These are phyloP conservation scores for Trypanosoma congolense DNA, from an alignment of 208 protist genomes.

Conservation along the genomic window DNA sequence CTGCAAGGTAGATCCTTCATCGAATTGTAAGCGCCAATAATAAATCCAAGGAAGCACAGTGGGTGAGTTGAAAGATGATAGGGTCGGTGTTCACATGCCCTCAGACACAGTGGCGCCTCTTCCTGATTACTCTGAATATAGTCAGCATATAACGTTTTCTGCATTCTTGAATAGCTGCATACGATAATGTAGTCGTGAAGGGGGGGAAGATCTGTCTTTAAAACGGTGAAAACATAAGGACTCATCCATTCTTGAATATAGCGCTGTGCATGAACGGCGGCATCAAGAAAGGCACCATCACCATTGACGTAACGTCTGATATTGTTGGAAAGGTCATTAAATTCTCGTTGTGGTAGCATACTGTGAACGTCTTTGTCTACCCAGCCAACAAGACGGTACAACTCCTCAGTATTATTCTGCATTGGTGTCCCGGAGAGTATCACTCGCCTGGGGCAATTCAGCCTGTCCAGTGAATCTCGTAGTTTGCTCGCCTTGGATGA, in stretches of 20 bases:
- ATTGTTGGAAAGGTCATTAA: constrained; percentile 41
- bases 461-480: constrained; percentile 40
- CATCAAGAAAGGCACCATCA: constrained; percentile 44
- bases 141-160: constrained; percentile 32
- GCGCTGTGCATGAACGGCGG: constrained; percentile 54
- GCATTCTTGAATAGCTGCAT: constrained; percentile 57
- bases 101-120: constrained; percentile 16
- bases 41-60: constrained; percentile 72
- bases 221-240: constrained; percentile 80
- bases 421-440: constrained; percentile 88
- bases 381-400: constrained; percentile 83
- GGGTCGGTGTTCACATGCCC: constrained; percentile 59
- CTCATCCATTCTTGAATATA: constrained; percentile 85
- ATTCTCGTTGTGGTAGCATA: constrained; percentile 46
- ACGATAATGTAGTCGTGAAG: constrained; percentile 81
- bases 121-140: constrained; percentile 5
- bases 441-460: constrained; percentile 51
- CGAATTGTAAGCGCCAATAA: constrained; percentile 50
- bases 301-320: constrained; percentile 78
- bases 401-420: constrained; percentile 81
- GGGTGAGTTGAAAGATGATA: constrained; percentile 81
- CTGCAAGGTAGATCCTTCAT: constrained; percentile 22
- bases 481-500: constrained; percentile 63
- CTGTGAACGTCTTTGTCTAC: constrained; percentile 44
- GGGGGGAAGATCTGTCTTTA: constrained; percentile 74